Percentiles rank a stretch among this genome's conserved stretches.
phyloP scores from a whole-genome alignment of 106 monocot species.

The Acorus calamus region DNA sequence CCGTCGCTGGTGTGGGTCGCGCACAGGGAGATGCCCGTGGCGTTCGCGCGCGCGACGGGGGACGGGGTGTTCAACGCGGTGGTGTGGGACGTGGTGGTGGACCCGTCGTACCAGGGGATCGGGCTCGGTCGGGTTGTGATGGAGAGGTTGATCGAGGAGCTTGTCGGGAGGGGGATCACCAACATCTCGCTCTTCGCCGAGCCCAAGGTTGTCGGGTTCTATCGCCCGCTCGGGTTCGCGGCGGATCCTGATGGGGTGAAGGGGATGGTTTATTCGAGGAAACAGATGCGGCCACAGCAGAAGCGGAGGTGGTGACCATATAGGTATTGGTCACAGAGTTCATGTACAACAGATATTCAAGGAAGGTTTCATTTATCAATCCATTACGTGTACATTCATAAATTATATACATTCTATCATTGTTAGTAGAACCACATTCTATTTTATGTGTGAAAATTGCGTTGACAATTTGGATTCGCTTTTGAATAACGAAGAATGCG shows the following conservation, averaged over 20 bases:
- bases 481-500: too few relatives aligned
- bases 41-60: slow-evolving; percentile 78
- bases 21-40: slow-evolving; percentile 35
- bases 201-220: slow-evolving; percentile 78
- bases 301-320: not conserved
- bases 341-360: too few relatives aligned
- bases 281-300: slow-evolving; percentile 14
- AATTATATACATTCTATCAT: too few relatives aligned
- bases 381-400: too few relatives aligned
- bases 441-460: too few relatives aligned
- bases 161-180: slow-evolving; percentile 28
- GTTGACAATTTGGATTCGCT: too few relatives aligned
- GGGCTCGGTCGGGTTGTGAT: slow-evolving; percentile 79
- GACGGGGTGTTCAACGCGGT: slow-evolving; percentile 98
- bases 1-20: slow-evolving; percentile 62
- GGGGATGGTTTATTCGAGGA: slow-evolving; percentile 76
- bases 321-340: too few relatives aligned
- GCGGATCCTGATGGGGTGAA: slow-evolving; percentile 79
- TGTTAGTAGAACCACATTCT: too few relatives aligned
- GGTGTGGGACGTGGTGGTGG: slow-evolving; percentile 97
- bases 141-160: slow-evolving; percentile 68
- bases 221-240: slow-evolving; percentile 74
- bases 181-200: slow-evolving; percentile 91
- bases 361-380: too few relatives aligned
- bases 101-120: slow-evolving; percentile 83